phyloP scores from a whole-genome alignment of 1,284 basidiomycete species.

The Sanghuangporus baumii region DNA sequence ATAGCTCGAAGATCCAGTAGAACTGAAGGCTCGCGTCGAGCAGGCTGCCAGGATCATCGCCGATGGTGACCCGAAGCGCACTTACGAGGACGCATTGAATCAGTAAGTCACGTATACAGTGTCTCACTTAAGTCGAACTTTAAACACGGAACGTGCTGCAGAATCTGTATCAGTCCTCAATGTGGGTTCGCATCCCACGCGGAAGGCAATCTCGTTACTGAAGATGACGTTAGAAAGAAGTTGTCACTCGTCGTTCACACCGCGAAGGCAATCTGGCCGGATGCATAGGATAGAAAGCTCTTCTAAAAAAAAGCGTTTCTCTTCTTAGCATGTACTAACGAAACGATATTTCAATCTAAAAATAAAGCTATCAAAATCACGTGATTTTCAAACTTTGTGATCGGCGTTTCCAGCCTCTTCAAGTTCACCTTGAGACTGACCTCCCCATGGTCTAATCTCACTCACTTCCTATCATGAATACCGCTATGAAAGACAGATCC shows the following conservation, averaged over 20 bases:
- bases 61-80: constrained; percentile 45
- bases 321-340: no score
- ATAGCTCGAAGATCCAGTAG: constrained; percentile 55
- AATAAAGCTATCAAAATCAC: no score
- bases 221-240: constrained; percentile 26
- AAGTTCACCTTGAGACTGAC: no score
- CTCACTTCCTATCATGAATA: no score
- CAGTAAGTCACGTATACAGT: constrained; percentile 38
- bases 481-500: no score
- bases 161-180: constrained; percentile 30
- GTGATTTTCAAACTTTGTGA: no score
- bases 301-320: no score
- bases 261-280: constrained; percentile 22
- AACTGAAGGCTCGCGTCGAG: constrained; percentile 54
- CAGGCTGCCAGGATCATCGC: constrained; percentile 59
- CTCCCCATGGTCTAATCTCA: no score
- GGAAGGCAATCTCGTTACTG: constrained; percentile 26
- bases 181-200: constrained; percentile 32
- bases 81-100: constrained; percentile 49
- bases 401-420: no score
- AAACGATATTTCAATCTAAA: no score
- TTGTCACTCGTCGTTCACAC: constrained; percentile 25
- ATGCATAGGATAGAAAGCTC: not conserved
- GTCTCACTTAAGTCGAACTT: not conserved
- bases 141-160: not conserved